These are phyloP conservation scores for Leccinum imitatum DNA, from an alignment of 768 basidiomycete species.

Conservation along the genomic window DNA sequence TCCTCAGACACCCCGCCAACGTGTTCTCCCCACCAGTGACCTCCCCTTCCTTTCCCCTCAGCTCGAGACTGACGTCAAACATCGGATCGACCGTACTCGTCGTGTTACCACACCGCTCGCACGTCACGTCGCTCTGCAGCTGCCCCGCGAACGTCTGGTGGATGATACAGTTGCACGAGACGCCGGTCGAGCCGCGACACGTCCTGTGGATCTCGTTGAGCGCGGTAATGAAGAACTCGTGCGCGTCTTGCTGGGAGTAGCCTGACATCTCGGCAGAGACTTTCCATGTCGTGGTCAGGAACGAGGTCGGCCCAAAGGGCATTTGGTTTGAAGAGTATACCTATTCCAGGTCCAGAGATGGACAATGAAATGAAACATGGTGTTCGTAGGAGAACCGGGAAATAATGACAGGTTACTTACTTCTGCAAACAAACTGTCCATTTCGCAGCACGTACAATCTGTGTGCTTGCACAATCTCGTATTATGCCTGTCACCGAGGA, in stretches of 20 bases:
- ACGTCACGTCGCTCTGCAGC: slow-evolving; percentile 86
- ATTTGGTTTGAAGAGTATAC: slow-evolving; percentile 55
- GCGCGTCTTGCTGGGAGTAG: slow-evolving; percentile 93
- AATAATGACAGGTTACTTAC: slow-evolving; percentile 34
- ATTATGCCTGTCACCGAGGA: slow-evolving; percentile 90
- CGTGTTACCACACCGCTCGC: slow-evolving; percentile 77
- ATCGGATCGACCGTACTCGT: slow-evolving; percentile 86
- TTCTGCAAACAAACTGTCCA: slow-evolving; percentile 84
- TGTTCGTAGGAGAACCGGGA: not conserved
- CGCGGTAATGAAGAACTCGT: slow-evolving; percentile 81
- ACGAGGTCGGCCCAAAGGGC: slow-evolving; percentile 79
- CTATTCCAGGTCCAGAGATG: slow-evolving; percentile 28
- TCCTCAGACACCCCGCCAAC: slow-evolving; percentile 69
- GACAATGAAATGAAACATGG: not conserved
- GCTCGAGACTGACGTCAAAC: slow-evolving; percentile 86
- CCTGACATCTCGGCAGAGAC: slow-evolving; percentile 78
- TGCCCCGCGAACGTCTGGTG: slow-evolving; percentile 88
- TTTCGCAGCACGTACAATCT: slow-evolving; percentile 88
- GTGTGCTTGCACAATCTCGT: slow-evolving; percentile 61
- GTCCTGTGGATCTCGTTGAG: slow-evolving; percentile 86
- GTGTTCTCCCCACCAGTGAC: slow-evolving; percentile 56
- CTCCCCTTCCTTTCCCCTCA: slow-evolving; percentile 56
- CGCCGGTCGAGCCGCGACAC: slow-evolving; percentile 69
- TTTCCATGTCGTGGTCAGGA: slow-evolving; percentile 84
- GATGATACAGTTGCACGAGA: slow-evolving; percentile 86